Base-by-base conservation (phyloP, 192 early-diverging fungal species). In the Borealophlyctis nickersoniae region DNA sequence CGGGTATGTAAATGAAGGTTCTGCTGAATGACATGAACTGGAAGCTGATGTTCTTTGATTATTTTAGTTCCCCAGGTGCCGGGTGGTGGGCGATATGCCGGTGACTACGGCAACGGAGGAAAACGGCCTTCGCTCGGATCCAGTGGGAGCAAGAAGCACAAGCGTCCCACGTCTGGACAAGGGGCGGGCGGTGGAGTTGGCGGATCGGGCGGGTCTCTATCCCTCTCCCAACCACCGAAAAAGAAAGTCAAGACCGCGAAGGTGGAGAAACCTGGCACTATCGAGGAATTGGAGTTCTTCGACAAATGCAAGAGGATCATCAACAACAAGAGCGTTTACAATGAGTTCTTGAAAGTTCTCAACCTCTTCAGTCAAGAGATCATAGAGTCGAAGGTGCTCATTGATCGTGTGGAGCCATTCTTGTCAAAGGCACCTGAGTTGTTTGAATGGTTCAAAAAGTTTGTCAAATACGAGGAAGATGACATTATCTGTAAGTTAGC, bases 301-400 rank as follows among this genome's bases (percentile, higher is more conserved):
- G 95, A 98, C 58, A 83, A 88, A 14, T 90, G 92, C 59, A 94
- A 93, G 67, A 82, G 83, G 33, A 79, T 86, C 65, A 92, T 99
- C 57, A 85, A 86, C 2, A 90, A 93, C 78, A 94, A 93, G 53
- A 74, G 80, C 16, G 88, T 89, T 0, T 99, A 96, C 71, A 91
- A 90, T 73, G 95, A 99, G 71, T 99, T 99, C 73, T 79, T 99
- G 50, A 98, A 97, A 72, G 76, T 98, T 1, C 76, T 99, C 24
- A 96, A 97, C 56, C 72, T 98, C 24, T 99, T 91, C 74, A 93
- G 87, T 61, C 91, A 97, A 66, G 91, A 96, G 73, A 88, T 97
- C 33, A 81, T 99, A 57, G 92, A 94, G 58, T 76, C 88, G 28
- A 87, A 89, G 58, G 77, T 83, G 9, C 77, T 99, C 22, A 85